Evolutionary conservation across 2,329 filamentous ascomycete genomes (phyloP).

Genomic region (Stagonosporopsis chrysanthemi): DNA sequence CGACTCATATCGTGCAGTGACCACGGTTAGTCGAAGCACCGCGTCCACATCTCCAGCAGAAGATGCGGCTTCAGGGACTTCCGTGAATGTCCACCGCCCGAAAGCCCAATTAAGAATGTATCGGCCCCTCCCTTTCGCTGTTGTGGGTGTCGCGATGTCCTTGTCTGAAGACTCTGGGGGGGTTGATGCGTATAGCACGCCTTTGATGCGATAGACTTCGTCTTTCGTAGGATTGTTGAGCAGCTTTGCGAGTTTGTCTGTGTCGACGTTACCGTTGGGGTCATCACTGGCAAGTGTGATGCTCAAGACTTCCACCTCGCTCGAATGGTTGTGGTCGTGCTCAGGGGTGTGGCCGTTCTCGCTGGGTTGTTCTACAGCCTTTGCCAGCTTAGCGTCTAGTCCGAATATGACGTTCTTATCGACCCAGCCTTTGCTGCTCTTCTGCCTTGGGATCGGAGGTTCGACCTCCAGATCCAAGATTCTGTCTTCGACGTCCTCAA

Average conservation of each 20-base stretch:
- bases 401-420: slow-evolving; percentile 83
- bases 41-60: slow-evolving; percentile 57
- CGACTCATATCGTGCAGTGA: slow-evolving; percentile 76
- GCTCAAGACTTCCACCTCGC: slow-evolving; percentile 89
- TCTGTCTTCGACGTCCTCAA: slow-evolving; percentile 80
- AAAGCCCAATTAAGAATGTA: slow-evolving; percentile 99
- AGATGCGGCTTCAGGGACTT: slow-evolving; percentile 50
- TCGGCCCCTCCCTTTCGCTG: slow-evolving; percentile 54
- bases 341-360: slow-evolving; percentile 61
- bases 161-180: slow-evolving; percentile 57
- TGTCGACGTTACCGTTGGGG: slow-evolving; percentile 65
- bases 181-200: slow-evolving; percentile 59
- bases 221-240: slow-evolving; percentile 83
- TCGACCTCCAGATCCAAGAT: slow-evolving; percentile 83
- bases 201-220: slow-evolving; percentile 95
- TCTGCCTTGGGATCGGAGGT: slow-evolving; percentile 76
- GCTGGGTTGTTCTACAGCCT: slow-evolving; percentile 53
- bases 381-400: slow-evolving; percentile 80
- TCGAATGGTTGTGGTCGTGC: slow-evolving; percentile 71
- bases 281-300: slow-evolving; percentile 65
- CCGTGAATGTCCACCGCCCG: slow-evolving; percentile 90
- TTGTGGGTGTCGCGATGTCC: slow-evolving; percentile 31
- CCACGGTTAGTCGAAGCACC: slow-evolving; percentile 75
- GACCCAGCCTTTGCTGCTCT: slow-evolving; percentile 82
- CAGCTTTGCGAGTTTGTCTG: slow-evolving; percentile 64